Evolutionary conservation across 139 green algal genomes (phyloP).

Genomic region (Zygnema circumcarinatum): DNA sequence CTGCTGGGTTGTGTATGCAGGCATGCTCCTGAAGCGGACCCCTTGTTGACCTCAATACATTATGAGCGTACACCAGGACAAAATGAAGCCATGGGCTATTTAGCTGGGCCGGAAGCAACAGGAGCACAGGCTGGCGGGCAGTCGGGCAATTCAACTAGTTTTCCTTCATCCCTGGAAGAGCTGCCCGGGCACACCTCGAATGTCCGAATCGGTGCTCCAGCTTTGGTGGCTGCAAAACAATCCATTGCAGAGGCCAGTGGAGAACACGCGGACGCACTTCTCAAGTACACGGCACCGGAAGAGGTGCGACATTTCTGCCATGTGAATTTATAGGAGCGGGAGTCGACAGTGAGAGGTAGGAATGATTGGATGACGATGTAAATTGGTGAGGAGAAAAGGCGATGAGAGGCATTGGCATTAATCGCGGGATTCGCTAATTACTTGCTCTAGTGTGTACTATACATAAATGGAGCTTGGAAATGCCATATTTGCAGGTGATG

Average conservation of each 20-base stretch:
- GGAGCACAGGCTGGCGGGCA: slow-evolving; percentile 7
- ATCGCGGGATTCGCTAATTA: too few species aligned
- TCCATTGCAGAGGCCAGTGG: slow-evolving; percentile 17
- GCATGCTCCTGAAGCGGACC: slow-evolving; percentile 25
- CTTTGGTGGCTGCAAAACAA: neutral
- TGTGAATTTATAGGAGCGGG: too few species aligned
- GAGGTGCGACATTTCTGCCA: slow-evolving; percentile 45
- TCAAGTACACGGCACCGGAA: slow-evolving; percentile 61
- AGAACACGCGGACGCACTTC: slow-evolving; percentile 27
- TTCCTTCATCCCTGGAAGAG: too few species aligned
- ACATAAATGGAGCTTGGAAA: too few species aligned
- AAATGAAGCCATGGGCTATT: slow-evolving; percentile 48
- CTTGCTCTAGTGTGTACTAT: too few species aligned
- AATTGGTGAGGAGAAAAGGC: too few species aligned
- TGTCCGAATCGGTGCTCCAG: neutral
- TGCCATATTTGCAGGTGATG: too few species aligned
- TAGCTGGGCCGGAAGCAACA: neutral
- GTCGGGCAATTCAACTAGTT: neutral
- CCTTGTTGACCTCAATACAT: neutral
- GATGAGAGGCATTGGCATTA: too few species aligned
- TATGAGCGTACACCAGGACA: slow-evolving; percentile 36
- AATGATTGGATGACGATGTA: too few species aligned
- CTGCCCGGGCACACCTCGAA: neutral
- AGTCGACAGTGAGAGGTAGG: neutral
- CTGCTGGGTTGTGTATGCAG: slow-evolving; percentile 24